These are phyloP conservation scores for Lathyrus tuberosus DNA, from an alignment of 306 rosid genomes.

Conservation along the genomic window DNA sequence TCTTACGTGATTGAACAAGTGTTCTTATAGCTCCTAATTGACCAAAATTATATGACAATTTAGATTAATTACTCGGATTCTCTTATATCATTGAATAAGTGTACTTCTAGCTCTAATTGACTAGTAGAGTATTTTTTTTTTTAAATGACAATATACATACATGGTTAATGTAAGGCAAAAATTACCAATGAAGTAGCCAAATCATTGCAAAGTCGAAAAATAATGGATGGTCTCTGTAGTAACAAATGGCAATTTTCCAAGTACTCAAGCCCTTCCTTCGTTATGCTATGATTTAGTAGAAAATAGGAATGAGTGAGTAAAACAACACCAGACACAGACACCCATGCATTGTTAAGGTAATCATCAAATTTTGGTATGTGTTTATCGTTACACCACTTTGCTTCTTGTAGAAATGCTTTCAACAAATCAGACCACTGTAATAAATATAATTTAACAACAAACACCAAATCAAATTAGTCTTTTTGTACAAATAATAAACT, in stretches of 20 bases:
- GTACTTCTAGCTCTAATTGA: too few species aligned
- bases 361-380: slow-evolving; percentile 46
- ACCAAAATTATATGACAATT: too few species aligned
- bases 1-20: too few species aligned
- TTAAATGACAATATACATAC: too few species aligned
- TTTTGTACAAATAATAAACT: too few species aligned
- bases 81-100: too few species aligned
- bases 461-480: too few species aligned
- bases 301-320: slow-evolving; percentile 50
- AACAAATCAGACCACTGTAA: slow-evolving; percentile 61
- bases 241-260: slow-evolving; percentile 40
- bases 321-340: slow-evolving; percentile 47
- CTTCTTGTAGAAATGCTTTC: slow-evolving; percentile 61
- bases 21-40: too few species aligned
- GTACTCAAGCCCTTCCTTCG: slow-evolving; percentile 45
- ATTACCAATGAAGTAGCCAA: slow-evolving; percentile 55
- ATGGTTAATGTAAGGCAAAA: too few species aligned
- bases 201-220: slow-evolving; percentile 66
- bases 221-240: slow-evolving; percentile 45
- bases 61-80: too few species aligned
- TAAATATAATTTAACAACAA: not conserved
- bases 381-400: slow-evolving; percentile 48
- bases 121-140: too few species aligned
- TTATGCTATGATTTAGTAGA: slow-evolving; percentile 36
- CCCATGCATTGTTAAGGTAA: slow-evolving; percentile 55